phyloP scores from a whole-genome alignment of 805 yeast genomes.

The Starmerella apis region DNA sequence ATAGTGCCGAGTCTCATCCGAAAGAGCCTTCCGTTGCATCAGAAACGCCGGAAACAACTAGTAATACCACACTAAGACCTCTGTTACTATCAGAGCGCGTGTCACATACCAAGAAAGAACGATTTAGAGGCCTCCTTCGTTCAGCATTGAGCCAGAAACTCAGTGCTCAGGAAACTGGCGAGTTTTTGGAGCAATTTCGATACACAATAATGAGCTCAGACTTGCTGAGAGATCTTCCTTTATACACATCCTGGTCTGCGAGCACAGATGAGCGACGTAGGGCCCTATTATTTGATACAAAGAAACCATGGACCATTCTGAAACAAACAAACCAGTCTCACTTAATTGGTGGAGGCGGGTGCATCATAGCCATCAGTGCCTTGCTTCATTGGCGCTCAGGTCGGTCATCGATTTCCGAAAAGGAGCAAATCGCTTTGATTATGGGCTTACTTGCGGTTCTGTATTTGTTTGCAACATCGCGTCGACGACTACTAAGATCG shows the following conservation, averaged over 20 bases:
- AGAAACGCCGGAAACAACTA: conserved; percentile 19
- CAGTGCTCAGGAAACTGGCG: conserved; percentile 26
- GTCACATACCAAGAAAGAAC: conserved; percentile 4
- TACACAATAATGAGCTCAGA: conserved; percentile 43
- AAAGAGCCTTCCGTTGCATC: neutral
- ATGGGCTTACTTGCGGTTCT: conserved; percentile 26
- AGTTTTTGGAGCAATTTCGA: conserved; percentile 43
- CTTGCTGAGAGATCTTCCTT: conserved; percentile 36
- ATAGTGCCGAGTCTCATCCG: neutral
- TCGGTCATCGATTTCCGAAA: conserved; percentile 5
- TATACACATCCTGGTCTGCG: conserved; percentile 24
- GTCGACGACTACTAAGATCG: conserved; percentile 28
- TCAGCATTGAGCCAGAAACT: conserved; percentile 25
- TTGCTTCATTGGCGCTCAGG: conserved; percentile 27
- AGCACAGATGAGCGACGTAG: conserved; percentile 19
- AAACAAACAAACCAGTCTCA: conserved; percentile 16
- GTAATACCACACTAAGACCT: neutral
- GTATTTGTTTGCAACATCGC: conserved; percentile 30
- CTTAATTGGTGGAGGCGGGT: conserved; percentile 33
- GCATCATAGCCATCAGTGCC: conserved; percentile 30
- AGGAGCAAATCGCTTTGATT: conserved; percentile 22
- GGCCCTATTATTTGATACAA: conserved; percentile 17
- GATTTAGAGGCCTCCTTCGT: conserved; percentile 20
- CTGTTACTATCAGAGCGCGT: neutral
- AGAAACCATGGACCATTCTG: conserved; percentile 19